Evolutionary conservation across 2,329 filamentous ascomycete genomes (phyloP), one percentile per base, ranked within the genome.

Genomic region (Alternaria postmessia): DNA sequence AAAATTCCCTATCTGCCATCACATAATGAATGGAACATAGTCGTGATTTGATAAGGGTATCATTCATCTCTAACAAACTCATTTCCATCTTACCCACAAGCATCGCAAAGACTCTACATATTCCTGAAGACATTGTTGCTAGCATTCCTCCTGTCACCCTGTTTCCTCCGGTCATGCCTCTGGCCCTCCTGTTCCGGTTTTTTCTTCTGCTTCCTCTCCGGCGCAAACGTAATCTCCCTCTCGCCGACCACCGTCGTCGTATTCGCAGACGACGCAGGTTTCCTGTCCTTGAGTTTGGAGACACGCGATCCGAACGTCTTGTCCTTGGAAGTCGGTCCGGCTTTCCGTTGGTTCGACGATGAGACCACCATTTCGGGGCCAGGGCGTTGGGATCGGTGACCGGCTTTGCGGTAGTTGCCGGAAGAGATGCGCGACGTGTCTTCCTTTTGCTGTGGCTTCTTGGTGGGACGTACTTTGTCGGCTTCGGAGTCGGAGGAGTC

Each of bases 91-190:
- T 32, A 18, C 49, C 16, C 18, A 42, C 12, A 20, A 51, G 22
- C 38, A 41, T 5, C 18, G 18, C 38, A 30, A 22, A 48, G 7
- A 36, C 14, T n/a, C 59, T 73, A 90, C 82, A 92, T 84, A 72
- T 83, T 85, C 75, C 90, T 86, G 77, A 93, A 91, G 41, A 88
- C 88, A 79, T 94, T 94, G 53, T 85, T 86, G 78, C 90, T 93
- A 51, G 91, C 91, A 78, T 90, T 93, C 70, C 91, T 83, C 70
- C 91, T 86, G 28, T 82, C 81, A 58, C 82, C 82, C 61, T 82
- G 80, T 64, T 81, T 82, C 67, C 80, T 81, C 75, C 75, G 65
- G 55, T 48, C 62, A 51, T 55, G 44, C 7, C 66, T 65, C 57
- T 74, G 69, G 7, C 69, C 74, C 26, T 62, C 63, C 8, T 75